Base-by-base conservation (phyloP, 306 rosid genomes). In the Lathyrus oleraceus region DNA sequence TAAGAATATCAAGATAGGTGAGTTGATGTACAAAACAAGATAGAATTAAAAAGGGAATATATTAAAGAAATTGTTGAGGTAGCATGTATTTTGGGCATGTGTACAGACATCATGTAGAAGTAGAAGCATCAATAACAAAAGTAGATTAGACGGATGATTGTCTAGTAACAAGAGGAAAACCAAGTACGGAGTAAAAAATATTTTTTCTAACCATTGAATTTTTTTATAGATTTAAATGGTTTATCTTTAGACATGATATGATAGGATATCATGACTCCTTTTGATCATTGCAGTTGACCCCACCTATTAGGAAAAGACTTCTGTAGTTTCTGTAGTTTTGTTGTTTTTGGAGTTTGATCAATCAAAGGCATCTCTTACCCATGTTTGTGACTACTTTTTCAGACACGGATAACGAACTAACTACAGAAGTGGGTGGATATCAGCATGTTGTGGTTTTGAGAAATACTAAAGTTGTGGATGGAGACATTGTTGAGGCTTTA, bases 401-500 rank as follows among this genome's bases (percentile, higher is more conserved):
- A 93, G 97, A 84, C 44, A 90, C 98, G 54, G 77, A 88, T 53
- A 93, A 93, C 8, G 98, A 88, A 72, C 81, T 93, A 42, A 85
- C 94, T 9, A 69, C 42, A 35, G 98, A 93, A 82, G 94, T 93
- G 62, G 96, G 98, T 21, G 98, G 98, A 51, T 93, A 93, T 73
- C 78, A 93, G 59, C 90, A 93, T 81, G 93, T 88, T 36, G 80
- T 69, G 79, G 97, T 90, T 65, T 71, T 81, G 78, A 85, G 73
- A 83, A 64, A 83, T 71, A 79, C 85, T 61, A 85, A 87, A 69
- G 98, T 88, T 77, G 97, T 93, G 11, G 98, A 90, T 75, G 91
- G 85, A 56, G 90, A 87, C 76, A 79, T 87, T 69, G 67, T 87
- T 77, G 96, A 85, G 65, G 71, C 82, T 69, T 74, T 93, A 65